A percentile compares a stretch with the other conserved stretches of the same genome.
Conservation (phyloP, 441 rosid species). For the Eruca vesicaria region DNA sequence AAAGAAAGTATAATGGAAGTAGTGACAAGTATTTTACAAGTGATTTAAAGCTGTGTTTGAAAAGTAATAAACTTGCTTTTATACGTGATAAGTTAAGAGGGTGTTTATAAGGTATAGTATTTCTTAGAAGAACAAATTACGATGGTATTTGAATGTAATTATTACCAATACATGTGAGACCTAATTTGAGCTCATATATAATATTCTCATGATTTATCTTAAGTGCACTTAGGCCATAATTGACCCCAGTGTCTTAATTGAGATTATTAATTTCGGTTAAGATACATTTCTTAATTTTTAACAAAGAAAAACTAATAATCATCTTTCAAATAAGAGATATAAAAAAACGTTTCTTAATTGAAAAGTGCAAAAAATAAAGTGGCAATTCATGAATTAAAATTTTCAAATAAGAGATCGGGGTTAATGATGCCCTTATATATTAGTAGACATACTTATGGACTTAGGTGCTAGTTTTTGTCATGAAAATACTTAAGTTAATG, state of each 20-base stretch:
- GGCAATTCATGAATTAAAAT: too few species aligned
- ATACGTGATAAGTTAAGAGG: neutral
- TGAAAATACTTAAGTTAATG: neutral
- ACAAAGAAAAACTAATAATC: too few species aligned
- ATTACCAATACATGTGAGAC: constrained; percentile 7
- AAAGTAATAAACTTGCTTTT: neutral
- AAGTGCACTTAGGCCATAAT: neutral
- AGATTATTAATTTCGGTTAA: too few species aligned
- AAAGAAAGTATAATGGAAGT: neutral
- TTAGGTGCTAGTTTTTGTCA: constrained; percentile 21
- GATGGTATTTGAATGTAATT: neutral
- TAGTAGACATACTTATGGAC: neutral
- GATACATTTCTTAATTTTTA: too few species aligned
- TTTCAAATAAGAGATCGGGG: too few species aligned
- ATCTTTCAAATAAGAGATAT: too few species aligned
- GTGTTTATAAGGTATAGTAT: neutral
- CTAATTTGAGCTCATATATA: constrained; percentile 19
- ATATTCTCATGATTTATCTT: constrained; percentile 20
- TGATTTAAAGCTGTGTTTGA: neutral
- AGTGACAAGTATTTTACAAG: neutral
- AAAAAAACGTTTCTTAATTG: too few species aligned
- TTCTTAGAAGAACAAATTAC: neutral
- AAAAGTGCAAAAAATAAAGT: too few species aligned
- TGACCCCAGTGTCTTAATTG: too few species aligned
- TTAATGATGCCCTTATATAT: too few species aligned